A percentile compares a stretch with the other conserved stretches of the same genome.
Evolutionary conservation across 768 basidiomycete genomes (phyloP).

Genomic region (Porpolomopsis calyptriformis): DNA sequence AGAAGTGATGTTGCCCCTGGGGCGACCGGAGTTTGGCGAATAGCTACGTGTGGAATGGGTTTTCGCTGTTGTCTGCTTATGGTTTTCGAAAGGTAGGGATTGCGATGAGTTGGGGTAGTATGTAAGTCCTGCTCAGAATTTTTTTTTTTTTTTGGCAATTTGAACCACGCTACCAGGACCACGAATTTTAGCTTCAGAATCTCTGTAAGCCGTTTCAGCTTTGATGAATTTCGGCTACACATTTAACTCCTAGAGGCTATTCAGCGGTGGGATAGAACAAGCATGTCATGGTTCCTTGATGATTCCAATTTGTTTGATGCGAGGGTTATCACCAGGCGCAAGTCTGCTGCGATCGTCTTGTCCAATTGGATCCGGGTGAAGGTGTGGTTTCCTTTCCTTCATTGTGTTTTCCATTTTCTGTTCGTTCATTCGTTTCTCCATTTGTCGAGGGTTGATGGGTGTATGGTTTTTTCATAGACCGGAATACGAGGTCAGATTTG

Average conservation of each 20-base stretch:
- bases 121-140: constrained; percentile 21
- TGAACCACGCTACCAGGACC: constrained; percentile 38
- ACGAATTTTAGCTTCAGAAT: constrained; percentile 70
- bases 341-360: constrained; percentile 66
- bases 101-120: constrained; percentile 91
- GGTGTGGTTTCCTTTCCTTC: constrained; percentile 19
- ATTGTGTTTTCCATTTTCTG: background rate
- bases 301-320: constrained; percentile 53
- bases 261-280: constrained; percentile 57
- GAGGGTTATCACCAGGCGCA: constrained; percentile 33
- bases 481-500: constrained; percentile 50
- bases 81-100: constrained; percentile 39
- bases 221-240: background rate
- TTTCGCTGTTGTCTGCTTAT: background rate
- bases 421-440: background rate
- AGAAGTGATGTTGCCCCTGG: constrained; percentile 61
- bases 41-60: background rate
- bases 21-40: constrained; percentile 47
- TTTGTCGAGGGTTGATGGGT: background rate
- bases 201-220: constrained; percentile 34
- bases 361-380: constrained; percentile 79
- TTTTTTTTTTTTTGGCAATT: background rate
- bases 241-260: constrained; percentile 70
- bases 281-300: constrained; percentile 56
- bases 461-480: constrained; percentile 36